Base-by-base conservation (phyloP, 345 rosid species). In the Linum tenue region DNA sequence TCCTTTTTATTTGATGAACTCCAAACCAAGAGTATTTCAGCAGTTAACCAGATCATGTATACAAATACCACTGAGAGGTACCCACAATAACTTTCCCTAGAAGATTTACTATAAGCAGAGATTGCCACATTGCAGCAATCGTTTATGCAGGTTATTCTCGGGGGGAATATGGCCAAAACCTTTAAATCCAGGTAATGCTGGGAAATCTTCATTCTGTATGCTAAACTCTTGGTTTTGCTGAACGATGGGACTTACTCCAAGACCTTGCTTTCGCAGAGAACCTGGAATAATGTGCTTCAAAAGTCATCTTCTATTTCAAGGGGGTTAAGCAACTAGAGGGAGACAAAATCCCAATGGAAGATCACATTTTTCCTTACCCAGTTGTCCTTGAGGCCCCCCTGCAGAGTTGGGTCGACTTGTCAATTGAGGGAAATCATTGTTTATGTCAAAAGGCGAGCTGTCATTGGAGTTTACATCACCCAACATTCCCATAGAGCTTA, bases 181-280 rank as follows among this genome's bases (percentile, higher is more conserved):
- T 85, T 91, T 95, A 73, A 85, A 95, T 71, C 97, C 98, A 1
- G 98, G 99, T 67, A 95, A 74, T 59, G 99, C 99, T 64, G 98
- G 99, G 80, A 95, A 95, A 80, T 95, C 99, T 81, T 95, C 99
- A 73, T 86, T 95, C 84, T 91, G 98, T 65, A 95, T 95, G 87
- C 99, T 91, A 75, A 95, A 91, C 83, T 95, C 99, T 74, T 91
- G 97, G 77, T 84, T 95, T 76, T 95, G 99, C 74, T 95, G 99
- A 75, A 79, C 91, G 74, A 91, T 85, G 35, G 98, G 88, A 69
- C 87, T 77, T 67, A 81, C 86, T 65, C 92, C 92, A 71, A 84
- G 84, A 71, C 91, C 90, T 75, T 87, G 96, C 76, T 95, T 95
- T 66, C 96, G 81, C 55, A 95, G 61, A 53, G 98, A 95, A 43